Evolutionary conservation across 208 protist genomes (phyloP), one percentile per base, ranked within the genome.

Genomic region (Crithidia bombi): DNA sequence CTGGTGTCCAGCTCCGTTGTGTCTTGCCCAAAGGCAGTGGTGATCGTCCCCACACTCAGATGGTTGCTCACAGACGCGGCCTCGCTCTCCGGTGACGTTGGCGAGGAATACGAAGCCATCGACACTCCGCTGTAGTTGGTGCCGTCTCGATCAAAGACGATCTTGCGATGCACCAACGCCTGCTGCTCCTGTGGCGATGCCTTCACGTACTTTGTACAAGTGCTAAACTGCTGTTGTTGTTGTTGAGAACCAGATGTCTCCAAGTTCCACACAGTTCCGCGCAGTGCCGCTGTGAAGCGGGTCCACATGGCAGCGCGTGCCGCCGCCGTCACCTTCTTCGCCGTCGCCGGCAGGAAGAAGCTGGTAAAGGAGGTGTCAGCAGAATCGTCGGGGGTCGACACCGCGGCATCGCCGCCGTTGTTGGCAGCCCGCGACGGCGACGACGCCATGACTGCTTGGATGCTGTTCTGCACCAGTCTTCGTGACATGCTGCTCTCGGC

Each of bases 201-300:
- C 46, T 80, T 76, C 32, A 92, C 82, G 64, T 88, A 96, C 71
- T 80, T 79, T 6, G 39, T 77, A 26, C 25, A 12, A 54, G 10
- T 15, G 1, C 26, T 28, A 9, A 41, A 35, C 21, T 73, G 56
- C 33, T 38, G 59, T 21, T 81, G 70, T 43, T 51, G 57, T 28
- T 66, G 61, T 21, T 66, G 61, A 25, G 61, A 46, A 11, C 75
- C 78, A 28, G 75, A 79, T 21, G 77, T 73, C 38, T 88, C 88
- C 30, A 76, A 19, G 57, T 82, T 80, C 91, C 91, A 96, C 28
- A 96, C 85, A 7, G 89, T 92, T 7, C 86, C 86, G 23, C 84
- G 85, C 25, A 87, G 73, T 25, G 75, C 77, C 15, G 65, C 63
- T 25, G 88, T 70, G 69, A 96, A 93, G 50, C 75, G 77, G 0